phyloP scores from a whole-genome alignment of 2,329 filamentous ascomycete genomes.

The Alternaria solani region DNA sequence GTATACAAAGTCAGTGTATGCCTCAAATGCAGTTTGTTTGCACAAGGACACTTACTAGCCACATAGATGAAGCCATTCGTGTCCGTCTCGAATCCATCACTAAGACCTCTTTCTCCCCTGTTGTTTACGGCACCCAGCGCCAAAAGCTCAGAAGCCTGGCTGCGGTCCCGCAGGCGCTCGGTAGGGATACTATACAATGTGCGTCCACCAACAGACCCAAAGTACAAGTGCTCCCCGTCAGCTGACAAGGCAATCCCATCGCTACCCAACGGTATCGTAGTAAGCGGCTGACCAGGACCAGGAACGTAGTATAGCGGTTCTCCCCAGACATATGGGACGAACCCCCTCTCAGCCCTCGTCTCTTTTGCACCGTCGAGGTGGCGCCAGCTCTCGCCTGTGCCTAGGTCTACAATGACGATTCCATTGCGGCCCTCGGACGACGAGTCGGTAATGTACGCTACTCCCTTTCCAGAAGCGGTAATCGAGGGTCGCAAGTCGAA shows the following conservation, averaged over 20 bases:
- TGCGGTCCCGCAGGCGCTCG: conserved; percentile 51
- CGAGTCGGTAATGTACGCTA: conserved; percentile 64
- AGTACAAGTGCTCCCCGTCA: conserved; percentile 59
- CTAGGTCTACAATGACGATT: conserved; percentile 61
- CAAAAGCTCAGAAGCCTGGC: conserved; percentile 52
- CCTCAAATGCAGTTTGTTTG: not conserved
- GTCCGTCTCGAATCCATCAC: conserved; percentile 63
- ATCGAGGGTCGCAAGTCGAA: conserved; percentile 59
- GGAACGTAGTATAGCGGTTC: conserved; percentile 55
- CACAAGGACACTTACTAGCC: conserved; percentile 34
- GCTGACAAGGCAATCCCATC: conserved; percentile 62
- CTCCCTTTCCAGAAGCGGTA: conserved; percentile 54
- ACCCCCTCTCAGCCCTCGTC: conserved; percentile 56
- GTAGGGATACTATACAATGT: conserved; percentile 59
- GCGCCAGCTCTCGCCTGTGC: conserved; percentile 59
- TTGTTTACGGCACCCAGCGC: conserved; percentile 55
- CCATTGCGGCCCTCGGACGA: conserved; percentile 58
- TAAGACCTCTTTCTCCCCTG: conserved; percentile 59
- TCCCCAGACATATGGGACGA: conserved; percentile 60
- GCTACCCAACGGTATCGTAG: conserved; percentile 55
- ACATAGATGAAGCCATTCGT: conserved; percentile 59
- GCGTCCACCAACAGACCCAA: conserved; percentile 55
- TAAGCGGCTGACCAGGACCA: conserved; percentile 46
- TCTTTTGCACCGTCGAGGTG: conserved; percentile 56
- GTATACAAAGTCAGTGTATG: not conserved